Evolutionary conservation across 163 green algal species (phyloP).

Genomic region (Trebouxiophyceae sp.): DNA sequence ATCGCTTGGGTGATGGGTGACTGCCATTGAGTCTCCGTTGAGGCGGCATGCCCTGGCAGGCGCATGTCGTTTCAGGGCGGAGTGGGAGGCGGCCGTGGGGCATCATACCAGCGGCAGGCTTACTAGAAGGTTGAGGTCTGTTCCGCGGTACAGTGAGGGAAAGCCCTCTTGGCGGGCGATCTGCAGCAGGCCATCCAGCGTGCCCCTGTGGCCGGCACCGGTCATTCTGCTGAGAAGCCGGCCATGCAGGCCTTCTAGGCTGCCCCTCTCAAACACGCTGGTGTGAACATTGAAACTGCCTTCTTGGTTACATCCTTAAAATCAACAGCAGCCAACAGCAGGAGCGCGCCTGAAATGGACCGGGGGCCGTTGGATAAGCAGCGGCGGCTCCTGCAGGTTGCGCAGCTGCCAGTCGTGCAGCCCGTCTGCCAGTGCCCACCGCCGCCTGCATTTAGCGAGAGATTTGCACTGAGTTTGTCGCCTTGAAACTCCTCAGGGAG

Average conservation of each 20-base stretch:
- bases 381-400: neutral
- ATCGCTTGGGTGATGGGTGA: neutral
- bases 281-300: neutral
- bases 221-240: too few species aligned
- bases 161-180: conserved; percentile 63
- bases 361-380: neutral
- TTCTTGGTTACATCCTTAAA: too few species aligned
- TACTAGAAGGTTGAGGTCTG: conserved; percentile 70
- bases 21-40: neutral
- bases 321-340: neutral
- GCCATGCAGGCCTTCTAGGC: too few species aligned
- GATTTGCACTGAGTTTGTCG: neutral
- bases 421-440: neutral
- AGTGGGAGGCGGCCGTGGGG: neutral
- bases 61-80: too few species aligned
- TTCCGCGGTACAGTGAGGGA: conserved; percentile 77
- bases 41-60: neutral
- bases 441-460: neutral
- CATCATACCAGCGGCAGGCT: conserved; percentile 49
- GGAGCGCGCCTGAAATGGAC: neutral
- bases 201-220: conserved; percentile 16
- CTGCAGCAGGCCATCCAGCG: conserved; percentile 16
- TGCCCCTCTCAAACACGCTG: neutral
- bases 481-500: neutral
- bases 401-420: neutral